A percentile compares a stretch with the other conserved stretches of the same genome.
Conservation (phyloP, 2,329 filamentous ascomycete genomes). For the Ceratocystis diversiconidia region DNA sequence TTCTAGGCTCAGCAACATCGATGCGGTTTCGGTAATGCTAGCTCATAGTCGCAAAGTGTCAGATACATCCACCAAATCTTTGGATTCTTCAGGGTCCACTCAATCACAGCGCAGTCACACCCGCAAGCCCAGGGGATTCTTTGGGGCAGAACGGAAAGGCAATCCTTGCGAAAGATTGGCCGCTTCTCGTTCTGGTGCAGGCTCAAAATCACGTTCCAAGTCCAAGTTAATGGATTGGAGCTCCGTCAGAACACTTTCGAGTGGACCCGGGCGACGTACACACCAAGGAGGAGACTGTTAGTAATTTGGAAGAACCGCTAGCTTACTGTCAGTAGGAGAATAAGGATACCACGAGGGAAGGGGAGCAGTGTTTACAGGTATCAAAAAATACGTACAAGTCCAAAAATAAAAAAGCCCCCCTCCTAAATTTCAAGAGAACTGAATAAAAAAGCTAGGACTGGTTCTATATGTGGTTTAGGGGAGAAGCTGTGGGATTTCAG, state of each 20-base stretch:
- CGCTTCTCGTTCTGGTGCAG: background rate
- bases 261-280: background rate
- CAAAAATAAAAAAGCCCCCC: background rate
- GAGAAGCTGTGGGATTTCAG: background rate
- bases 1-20: background rate
- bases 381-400: background rate
- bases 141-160: background rate
- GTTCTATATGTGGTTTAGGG: background rate
- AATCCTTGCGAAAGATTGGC: background rate
- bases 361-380: background rate
- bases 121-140: conserved; percentile 1
- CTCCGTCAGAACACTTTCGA: background rate
- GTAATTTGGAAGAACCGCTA: background rate
- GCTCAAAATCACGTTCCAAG: background rate
- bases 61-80: background rate
- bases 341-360: background rate
- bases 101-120: background rate
- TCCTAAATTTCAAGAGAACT: background rate
- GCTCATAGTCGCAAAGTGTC: background rate
- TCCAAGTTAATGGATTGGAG: background rate
- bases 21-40: background rate
- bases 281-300: background rate
- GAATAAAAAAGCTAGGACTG: background rate
- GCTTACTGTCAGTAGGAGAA: background rate
- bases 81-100: conserved; percentile 1